Percentiles rank a stretch among this genome's conserved stretches.
Evolutionary conservation across 805 yeast genomes (phyloP).

Genomic region (Saccharomyces paradoxus): DNA sequence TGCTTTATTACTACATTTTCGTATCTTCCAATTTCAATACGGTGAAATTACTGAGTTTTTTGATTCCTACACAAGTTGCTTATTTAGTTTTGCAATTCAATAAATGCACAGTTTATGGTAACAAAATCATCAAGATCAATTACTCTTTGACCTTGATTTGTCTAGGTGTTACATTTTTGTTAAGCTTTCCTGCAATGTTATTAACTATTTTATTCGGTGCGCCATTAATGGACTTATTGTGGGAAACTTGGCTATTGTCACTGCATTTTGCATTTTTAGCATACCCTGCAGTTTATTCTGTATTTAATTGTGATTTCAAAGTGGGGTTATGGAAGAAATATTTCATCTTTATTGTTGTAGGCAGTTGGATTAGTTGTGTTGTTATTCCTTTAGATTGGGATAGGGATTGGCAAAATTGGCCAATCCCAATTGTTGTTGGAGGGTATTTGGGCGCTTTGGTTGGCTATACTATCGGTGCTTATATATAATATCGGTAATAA

Average conservation of each 20-base stretch:
- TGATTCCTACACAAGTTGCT: conserved; percentile 30
- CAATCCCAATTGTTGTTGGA: conserved; percentile 77
- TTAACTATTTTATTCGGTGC: conserved; percentile 68
- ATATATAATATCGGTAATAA: conserved; percentile 11
- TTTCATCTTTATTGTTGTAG: conserved; percentile 36
- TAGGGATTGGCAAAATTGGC: conserved; percentile 95
- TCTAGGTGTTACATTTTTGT: conserved; percentile 16
- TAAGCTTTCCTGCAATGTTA: conserved; percentile 23
- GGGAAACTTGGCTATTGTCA: conserved; percentile 53
- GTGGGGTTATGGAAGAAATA: conserved; percentile 37
- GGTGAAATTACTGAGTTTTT: conserved; percentile 20
- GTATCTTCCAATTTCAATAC: conserved; percentile 22
- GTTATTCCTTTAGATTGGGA: conserved; percentile 98
- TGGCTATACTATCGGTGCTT: conserved; percentile 43
- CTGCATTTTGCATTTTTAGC: conserved; percentile 53
- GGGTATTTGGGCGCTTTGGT: conserved; percentile 62
- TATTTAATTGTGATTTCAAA: conserved; percentile 42
- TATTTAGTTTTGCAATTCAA: conserved; percentile 32
- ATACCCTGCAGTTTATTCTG: conserved; percentile 57
- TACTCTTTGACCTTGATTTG: conserved; percentile 18
- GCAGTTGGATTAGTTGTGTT: conserved; percentile 87
- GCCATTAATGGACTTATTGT: conserved; percentile 48
- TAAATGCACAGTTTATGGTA: conserved; percentile 28
- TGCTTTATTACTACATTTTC: conserved; percentile 29
- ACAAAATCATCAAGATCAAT: conserved; percentile 27